Percentiles rank a stretch among this genome's conserved stretches.
Evolutionary conservation across 768 basidiomycete species (phyloP).

Genomic region (Zangia roseola): DNA sequence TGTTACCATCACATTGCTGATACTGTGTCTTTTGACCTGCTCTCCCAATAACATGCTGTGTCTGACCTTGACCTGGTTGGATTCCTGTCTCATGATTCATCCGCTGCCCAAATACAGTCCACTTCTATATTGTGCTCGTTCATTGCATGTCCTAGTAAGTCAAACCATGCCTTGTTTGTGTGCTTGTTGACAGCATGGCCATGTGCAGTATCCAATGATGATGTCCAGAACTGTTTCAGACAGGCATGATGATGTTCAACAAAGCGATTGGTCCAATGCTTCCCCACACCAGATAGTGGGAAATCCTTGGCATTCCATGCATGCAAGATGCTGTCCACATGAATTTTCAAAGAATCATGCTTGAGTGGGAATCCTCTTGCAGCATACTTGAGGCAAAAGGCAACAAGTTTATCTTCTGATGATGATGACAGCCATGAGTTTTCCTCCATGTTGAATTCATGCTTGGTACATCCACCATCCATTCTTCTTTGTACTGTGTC

Average conservation of each 20-base stretch:
- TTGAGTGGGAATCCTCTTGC: slow-evolving; percentile 24
- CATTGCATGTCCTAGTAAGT: slow-evolving; percentile 28
- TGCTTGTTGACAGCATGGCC: slow-evolving; percentile 38
- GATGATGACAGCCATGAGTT: too few relatives aligned
- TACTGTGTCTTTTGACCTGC: slow-evolving; percentile 6
- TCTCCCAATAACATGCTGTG: slow-evolving; percentile 5
- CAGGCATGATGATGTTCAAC: slow-evolving; percentile 25
- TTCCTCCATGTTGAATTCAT: too few relatives aligned
- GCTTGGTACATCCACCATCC: too few relatives aligned
- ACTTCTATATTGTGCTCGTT: background rate
- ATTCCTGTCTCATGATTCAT: slow-evolving; percentile 22
- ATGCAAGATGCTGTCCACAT: slow-evolving; percentile 25
- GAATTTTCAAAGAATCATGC: slow-evolving; percentile 21
- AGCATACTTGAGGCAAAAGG: too few relatives aligned
- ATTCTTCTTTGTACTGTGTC: too few relatives aligned
- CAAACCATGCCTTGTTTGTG: slow-evolving; percentile 36
- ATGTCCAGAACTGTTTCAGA: background rate
- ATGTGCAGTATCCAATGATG: background rate
- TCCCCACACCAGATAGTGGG: slow-evolving; percentile 30
- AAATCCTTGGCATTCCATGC: slow-evolving; percentile 31
- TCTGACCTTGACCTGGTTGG: background rate
- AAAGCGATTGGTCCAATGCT: slow-evolving; percentile 23
- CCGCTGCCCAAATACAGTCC: slow-evolving; percentile 16
- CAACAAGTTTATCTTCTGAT: too few relatives aligned
- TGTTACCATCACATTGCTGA: slow-evolving; percentile 15